Conservation (phyloP, 1,139 yeast genomes). For the Yamadazyma membranifaciens region DNA sequence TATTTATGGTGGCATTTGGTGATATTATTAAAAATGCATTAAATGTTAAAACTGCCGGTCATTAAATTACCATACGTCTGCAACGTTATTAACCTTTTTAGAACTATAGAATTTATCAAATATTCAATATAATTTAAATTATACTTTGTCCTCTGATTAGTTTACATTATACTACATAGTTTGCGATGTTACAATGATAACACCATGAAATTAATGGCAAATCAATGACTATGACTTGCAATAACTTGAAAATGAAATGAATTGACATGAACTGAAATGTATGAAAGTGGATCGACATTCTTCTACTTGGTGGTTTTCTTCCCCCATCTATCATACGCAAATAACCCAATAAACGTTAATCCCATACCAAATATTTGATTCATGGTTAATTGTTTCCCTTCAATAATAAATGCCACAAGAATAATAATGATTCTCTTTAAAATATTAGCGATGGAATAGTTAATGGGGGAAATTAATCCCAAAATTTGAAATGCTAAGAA, state of each 20-base stretch:
- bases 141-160: too few species aligned
- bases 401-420: conserved; percentile 75
- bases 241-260: too few species aligned
- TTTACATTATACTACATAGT: not conserved
- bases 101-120: too few species aligned
- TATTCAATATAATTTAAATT: too few species aligned
- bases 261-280: too few species aligned
- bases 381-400: conserved; percentile 54
- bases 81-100: too few species aligned
- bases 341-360: conserved; percentile 64
- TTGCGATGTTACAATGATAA: not conserved
- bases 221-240: too few species aligned
- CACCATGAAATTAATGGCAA: too few species aligned
- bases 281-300: too few species aligned
- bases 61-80: conserved; percentile 19
- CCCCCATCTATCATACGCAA: conserved; percentile 78
- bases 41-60: conserved; percentile 45
- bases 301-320: conserved; percentile 2
- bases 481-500: conserved; percentile 85
- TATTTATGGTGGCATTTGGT: conserved; percentile 98
- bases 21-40: conserved; percentile 62
- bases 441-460: conserved; percentile 87
- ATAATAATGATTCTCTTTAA: conserved; percentile 86
- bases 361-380: conserved; percentile 68
- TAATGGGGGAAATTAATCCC: conserved; percentile 82